Evolutionary conservation across 2,329 filamentous ascomycete species (phyloP), one percentile per base, ranked within the genome.

Genomic region (Exophiala aquamarina): DNA sequence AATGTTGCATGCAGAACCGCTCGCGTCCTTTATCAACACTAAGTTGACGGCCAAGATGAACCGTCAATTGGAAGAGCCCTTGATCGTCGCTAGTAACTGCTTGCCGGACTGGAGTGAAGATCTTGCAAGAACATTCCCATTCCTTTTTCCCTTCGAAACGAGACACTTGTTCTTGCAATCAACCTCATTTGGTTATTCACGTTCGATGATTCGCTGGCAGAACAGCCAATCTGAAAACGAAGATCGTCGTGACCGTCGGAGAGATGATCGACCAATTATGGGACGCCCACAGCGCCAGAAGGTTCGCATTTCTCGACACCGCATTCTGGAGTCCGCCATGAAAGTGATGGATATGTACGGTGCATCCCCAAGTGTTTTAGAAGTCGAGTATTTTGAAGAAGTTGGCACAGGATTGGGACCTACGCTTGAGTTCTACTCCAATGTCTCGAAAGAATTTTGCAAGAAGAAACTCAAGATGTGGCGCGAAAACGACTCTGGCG

Each of bases 291-390:
- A 97, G 66, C 84, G 93, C 47, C 93, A 98, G 63, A 98, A 98
- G 68, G 92, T 98, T n/a, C 86, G 93, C 35, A 97, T 98, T 51
- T 95, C 92, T 4, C 83, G 93, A 34, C 83, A 82, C n/a, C 90
- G 94, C 61, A 96, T 98, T 36, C 76, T 98, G 6, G 93, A 98
- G 65, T 97, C 93, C 11, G 93, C 93, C 0, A 77, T 97, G 66
- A 98, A 98, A 69, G 93, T 98, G 21, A 97, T 98, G 92, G 92
- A 98, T 60, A 79, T 97, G 2, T 98, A 98, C 61, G 93, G 93
- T 1, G 89, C 89, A n/a, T 95, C 92, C 1, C 89, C 95, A 49
- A 97, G 92, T 65, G 88, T 97, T 20, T 73, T 98, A 1, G 93
- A 98, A 63, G 92, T 98, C 2, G 94, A 98, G 63, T 98, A 98